phyloP scores from a whole-genome alignment of 2,329 filamentous ascomycete genomes.

The Fusarium zealandicum region DNA sequence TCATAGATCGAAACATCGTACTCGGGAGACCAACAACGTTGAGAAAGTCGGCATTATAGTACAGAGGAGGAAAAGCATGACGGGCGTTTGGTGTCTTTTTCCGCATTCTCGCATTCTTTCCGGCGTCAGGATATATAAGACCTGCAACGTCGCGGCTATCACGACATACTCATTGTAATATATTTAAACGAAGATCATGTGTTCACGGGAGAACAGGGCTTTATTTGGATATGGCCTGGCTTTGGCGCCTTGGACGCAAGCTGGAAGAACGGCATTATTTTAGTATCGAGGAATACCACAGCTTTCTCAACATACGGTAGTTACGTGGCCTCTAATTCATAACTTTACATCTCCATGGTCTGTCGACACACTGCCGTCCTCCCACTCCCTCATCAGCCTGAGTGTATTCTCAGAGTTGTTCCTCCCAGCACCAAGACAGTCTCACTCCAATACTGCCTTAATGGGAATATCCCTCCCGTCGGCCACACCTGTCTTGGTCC shows the following conservation, averaged over 20 bases:
- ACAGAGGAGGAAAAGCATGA: slow-evolving; percentile 37
- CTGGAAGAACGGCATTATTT: slow-evolving; percentile 13
- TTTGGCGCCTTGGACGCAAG: slow-evolving; percentile 15
- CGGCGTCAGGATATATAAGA: slow-evolving; percentile 23
- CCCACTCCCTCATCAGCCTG: too few species aligned
- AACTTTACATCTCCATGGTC: too few species aligned
- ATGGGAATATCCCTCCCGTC: too few species aligned
- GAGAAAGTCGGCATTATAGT: slow-evolving; percentile 21
- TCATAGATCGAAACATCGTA: slow-evolving; percentile 28
- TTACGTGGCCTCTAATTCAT: too few species aligned
- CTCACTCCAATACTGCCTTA: too few species aligned
- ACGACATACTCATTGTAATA: slow-evolving; percentile 40
- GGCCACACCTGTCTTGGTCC: too few species aligned
- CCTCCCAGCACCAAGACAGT: too few species aligned
- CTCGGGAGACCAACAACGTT: slow-evolving; percentile 15
- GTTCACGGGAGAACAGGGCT: slow-evolving; percentile 11
- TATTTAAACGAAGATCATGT: slow-evolving; percentile 35
- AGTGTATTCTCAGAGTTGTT: too few species aligned
- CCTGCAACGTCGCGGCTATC: slow-evolving; percentile 20
- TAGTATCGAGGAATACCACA: neutral
- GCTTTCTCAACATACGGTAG: too few species aligned
- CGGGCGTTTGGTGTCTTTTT: slow-evolving; percentile 39
- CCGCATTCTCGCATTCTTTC: slow-evolving; percentile 36
- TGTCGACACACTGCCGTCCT: too few species aligned
- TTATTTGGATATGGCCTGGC: slow-evolving; percentile 30